A percentile compares a stretch with the other conserved stretches of the same genome.
These are phyloP conservation scores for Talaromyces funiculosus DNA, from an alignment of 2,329 filamentous ascomycete genomes.

Conservation along the genomic window DNA sequence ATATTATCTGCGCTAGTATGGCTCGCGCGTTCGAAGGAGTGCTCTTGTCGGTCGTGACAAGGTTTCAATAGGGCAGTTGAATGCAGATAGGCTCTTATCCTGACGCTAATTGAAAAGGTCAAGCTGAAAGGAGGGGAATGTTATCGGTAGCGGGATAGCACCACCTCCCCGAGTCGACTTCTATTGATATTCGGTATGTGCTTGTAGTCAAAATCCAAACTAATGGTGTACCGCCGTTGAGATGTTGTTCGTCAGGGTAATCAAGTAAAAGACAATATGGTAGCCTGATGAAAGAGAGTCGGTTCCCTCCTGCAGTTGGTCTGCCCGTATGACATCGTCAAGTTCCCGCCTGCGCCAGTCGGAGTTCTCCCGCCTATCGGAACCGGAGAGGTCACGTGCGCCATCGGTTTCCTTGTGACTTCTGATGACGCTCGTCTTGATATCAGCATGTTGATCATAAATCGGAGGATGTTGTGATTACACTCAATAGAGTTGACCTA, in stretches of 20 bases:
- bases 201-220: background rate
- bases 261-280: slow-evolving; percentile 5
- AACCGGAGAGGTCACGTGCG: slow-evolving; percentile 29
- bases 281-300: slow-evolving; percentile 7
- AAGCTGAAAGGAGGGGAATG: background rate
- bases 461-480: background rate
- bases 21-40: background rate
- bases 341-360: slow-evolving; percentile 12
- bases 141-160: background rate
- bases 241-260: background rate
- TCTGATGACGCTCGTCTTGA: background rate
- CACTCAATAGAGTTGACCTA: background rate
- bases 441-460: background rate
- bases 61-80: background rate
- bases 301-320: background rate
- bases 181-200: background rate
- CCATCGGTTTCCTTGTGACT: background rate
- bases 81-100: background rate
- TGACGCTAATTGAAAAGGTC: background rate
- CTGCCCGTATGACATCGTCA: slow-evolving; percentile 15
- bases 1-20: background rate
- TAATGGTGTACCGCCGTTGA: background rate
- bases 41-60: background rate
- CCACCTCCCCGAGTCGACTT: background rate
- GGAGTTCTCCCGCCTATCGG: slow-evolving; percentile 25